Base-by-base conservation (phyloP, 2,329 filamentous ascomycete species). In the Sporothrix brasiliensis region DNA sequence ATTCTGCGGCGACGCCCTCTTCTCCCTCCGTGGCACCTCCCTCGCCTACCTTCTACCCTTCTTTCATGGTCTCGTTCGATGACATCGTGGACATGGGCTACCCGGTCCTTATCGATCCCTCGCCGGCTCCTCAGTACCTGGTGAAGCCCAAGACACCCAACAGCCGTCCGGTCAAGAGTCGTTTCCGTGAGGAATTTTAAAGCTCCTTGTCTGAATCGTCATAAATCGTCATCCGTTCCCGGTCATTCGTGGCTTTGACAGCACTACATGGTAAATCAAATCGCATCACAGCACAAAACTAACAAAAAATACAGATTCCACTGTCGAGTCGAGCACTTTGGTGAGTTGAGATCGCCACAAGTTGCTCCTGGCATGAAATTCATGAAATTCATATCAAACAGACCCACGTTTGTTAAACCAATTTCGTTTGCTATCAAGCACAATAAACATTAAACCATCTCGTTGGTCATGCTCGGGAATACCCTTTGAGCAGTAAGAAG, bases 151-250 rank as follows among this genome's bases (percentile, higher is more conserved):
- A 54, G 39, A 2, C 39, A 19, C 47, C 27, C 39, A 61, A 27
- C 39, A n/a, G 4, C 19, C 19, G n/a, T 19, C 39, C 39, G 1
- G 11, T 13, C n/a, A 61, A 61, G 58, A 61, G 58, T 39, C 58
- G 58, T 11, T 61, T 61, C 58, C 58, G 39, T 27, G 58, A 61
- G 58, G 58, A 61, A 39, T 14, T 61, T 14, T 47, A 61, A 41
- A 21, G 4, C 27, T 3, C n/a, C 34, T 60, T 30, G 9, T 1
- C 41, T 14, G 2, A 11, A 14, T 44, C 41, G 41, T 11, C 13
- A 10, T 14, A 30, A 11, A 14, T 44, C 41, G 41, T 11, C 13
- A 1, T 2, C 2, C 27, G 27, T 44, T 44, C 41, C 41, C 44
- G 13, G 13, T 5, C 14, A 16, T 14, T 49, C 13, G 44, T 16